Conservation (phyloP, 306 rosid species). For the Argentina anserina region DNA sequence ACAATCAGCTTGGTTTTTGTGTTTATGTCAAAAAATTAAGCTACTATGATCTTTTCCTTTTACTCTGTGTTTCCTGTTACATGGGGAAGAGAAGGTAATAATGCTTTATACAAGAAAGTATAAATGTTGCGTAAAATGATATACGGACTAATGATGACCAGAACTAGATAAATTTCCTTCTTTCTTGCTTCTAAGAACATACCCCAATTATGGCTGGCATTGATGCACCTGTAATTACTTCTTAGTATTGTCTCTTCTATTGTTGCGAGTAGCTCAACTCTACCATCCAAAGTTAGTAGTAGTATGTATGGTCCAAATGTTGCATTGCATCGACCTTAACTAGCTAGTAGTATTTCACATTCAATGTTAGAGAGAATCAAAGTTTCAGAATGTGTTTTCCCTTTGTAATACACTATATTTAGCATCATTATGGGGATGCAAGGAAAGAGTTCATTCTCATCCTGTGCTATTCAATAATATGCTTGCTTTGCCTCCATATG, state of each 20-base stretch:
- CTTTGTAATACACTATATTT: background rate
- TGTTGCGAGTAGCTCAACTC: background rate
- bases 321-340: background rate
- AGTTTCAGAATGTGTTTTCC: background rate
- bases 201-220: background rate
- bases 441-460: background rate
- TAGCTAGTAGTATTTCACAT: background rate
- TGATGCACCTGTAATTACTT: background rate
- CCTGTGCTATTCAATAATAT: background rate
- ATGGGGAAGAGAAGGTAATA: background rate
- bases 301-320: background rate
- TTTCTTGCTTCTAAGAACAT: background rate
- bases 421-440: background rate
- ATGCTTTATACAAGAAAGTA: background rate
- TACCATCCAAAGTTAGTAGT: background rate
- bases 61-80: constrained; percentile 1
- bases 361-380: background rate
- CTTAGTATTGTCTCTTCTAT: background rate
- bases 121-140: background rate
- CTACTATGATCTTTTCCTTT: background rate
- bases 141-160: background rate
- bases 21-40: background rate
- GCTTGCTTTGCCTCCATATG: background rate
- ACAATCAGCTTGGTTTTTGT: background rate
- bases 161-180: background rate